Percentiles rank a stretch among this genome's conserved stretches.
Conservation (phyloP, 75 land plant species). For the Larix kaempferi region DNA sequence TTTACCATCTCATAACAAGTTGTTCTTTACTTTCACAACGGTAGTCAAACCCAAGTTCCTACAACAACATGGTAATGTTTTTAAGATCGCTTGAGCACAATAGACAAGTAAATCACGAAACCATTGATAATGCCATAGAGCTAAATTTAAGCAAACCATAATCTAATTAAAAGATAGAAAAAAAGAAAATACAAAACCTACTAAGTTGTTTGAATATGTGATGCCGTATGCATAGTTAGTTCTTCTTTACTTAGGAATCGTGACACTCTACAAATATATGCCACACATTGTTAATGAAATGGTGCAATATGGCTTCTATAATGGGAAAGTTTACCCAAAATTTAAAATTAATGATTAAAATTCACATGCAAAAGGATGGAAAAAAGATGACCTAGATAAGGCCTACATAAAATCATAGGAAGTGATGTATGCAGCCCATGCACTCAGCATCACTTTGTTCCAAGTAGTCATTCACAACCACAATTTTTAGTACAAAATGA, state of each 20-base stretch:
- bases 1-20: slow-evolving; percentile 94
- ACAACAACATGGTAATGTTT: slow-evolving; percentile 9
- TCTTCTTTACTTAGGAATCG: slow-evolving; percentile 52
- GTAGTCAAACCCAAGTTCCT: slow-evolving; percentile 99
- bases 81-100: not conserved
- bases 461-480: slow-evolving; percentile 96
- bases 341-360: not conserved
- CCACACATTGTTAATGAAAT: slow-evolving; percentile 4
- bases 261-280: slow-evolving; percentile 43
- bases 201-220: slow-evolving; percentile 94
- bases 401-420: slow-evolving; percentile 96
- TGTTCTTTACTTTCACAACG: slow-evolving; percentile 64
- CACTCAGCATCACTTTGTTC: slow-evolving; percentile 99
- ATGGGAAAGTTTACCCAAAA: not conserved
- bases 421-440: slow-evolving; percentile 98
- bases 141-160: slow-evolving; percentile 7
- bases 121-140: not conserved
- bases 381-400: slow-evolving; percentile 65
- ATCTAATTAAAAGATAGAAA: not conserved
- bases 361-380: not conserved
- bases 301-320: slow-evolving; percentile 5
- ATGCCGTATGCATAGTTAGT: slow-evolving; percentile 87
- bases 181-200: slow-evolving; percentile 30
- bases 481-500: slow-evolving; percentile 40
- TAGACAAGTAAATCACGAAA: not conserved